Evolutionary conservation across 495 filamentous ascomycete species (phyloP).

Genomic region (Jackrogersella minutella): DNA sequence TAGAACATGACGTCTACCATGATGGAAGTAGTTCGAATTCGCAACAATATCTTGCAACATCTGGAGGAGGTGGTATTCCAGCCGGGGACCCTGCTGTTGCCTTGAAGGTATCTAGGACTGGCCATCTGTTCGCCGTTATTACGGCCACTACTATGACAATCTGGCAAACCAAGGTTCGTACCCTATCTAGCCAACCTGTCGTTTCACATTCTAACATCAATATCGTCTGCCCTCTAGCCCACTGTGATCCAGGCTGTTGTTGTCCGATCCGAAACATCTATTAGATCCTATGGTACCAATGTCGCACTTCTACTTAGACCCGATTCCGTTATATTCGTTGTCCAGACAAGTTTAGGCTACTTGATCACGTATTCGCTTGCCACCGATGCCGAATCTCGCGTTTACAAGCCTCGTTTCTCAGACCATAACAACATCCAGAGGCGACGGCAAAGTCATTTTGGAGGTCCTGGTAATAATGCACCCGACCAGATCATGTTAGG

Average conservation of each 20-base stretch:
- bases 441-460: conserved; percentile 75
- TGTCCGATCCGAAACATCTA: conserved; percentile 77
- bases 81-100: conserved; percentile 71
- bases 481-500: conserved; percentile 66
- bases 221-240: conserved; percentile 64
- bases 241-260: conserved; percentile 87
- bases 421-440: conserved; percentile 70
- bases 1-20: conserved; percentile 57
- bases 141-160: conserved; percentile 82
- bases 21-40: conserved; percentile 31
- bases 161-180: conserved; percentile 93
- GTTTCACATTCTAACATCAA: conserved; percentile 35
- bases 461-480: conserved; percentile 61
- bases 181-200: not conserved
- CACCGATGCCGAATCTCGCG: conserved; percentile 79
- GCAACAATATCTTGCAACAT: conserved; percentile 36
- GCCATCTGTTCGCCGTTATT: conserved; percentile 88
- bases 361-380: conserved; percentile 94
- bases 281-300: conserved; percentile 86
- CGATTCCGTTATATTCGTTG: conserved; percentile 87
- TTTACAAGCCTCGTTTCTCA: conserved; percentile 83
- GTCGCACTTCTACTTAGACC: conserved; percentile 85
- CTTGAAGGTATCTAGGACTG: conserved; percentile 79
- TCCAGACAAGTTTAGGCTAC: conserved; percentile 88
- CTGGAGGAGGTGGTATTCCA: conserved; percentile 37